Evolutionary conservation across 495 filamentous ascomycete genomes (phyloP), one percentile per base, ranked within the genome.

Genomic region (Xylaria flabelliformis): DNA sequence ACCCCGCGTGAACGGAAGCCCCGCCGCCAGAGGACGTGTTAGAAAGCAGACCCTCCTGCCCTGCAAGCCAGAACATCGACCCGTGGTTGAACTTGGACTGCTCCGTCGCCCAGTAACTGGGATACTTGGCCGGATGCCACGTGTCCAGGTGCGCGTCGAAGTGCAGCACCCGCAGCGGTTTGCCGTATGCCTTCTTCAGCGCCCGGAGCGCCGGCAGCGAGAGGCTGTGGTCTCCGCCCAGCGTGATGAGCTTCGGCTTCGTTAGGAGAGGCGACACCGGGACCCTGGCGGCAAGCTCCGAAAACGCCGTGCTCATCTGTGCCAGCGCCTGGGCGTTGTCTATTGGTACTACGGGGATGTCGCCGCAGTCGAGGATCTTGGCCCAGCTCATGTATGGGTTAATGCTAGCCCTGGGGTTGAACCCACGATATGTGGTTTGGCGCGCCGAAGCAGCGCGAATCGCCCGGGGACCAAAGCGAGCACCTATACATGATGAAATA

Each of bases 131-230:
- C 0, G 94, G 93, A 77, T 94, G 89, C 93, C 93, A 95, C 5
- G 93, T 96, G 77, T 97, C 93, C 0, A 92, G 85, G 77, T 93
- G 91, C 12, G 85, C 92, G 75, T 96, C 94, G 80, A 96, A 96
- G 80, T 97, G 93, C 59, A 97, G 84, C 15, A 96, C 93, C 4
- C 92, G 88, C 36, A 96, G 85, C 0, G 91, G 90, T 70, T 86
- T 83, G 39, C 90, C 89, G 78, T 95, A 89, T n/a, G 91, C 85
- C 73, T 88, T 87, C 64, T 90, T 87, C 66, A 95, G 78, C 0
- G 91, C 92, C 4, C 94, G 84, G 26, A 97, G 85, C 7, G 92
- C 92, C 4, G 93, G 90, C 13, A 96, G 84, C 2, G 92, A 91
- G 44, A 96, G 83, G 75, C 89, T 91, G 79, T 95, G 94, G 76